Evolutionary conservation across 139 green algal species (phyloP).

Genomic region (Zygnema cylindricum): DNA sequence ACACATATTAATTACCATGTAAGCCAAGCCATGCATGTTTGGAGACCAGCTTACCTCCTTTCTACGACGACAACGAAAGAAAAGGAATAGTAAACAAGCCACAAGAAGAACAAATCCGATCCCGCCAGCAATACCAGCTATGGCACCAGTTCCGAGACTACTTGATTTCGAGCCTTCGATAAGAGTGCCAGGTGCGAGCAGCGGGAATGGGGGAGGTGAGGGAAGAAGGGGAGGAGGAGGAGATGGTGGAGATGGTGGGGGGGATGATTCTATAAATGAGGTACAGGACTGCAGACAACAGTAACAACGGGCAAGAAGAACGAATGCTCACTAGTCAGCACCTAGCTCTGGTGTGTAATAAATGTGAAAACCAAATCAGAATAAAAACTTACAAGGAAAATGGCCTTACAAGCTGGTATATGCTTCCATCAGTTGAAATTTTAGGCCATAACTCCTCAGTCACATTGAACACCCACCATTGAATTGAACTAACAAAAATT

Average conservation of each 20-base stretch:
- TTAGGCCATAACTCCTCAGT: too few species aligned
- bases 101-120: neutral
- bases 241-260: neutral
- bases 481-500: neutral
- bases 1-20: neutral
- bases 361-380: neutral
- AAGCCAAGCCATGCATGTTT: neutral
- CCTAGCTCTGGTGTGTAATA: neutral
- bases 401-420: too few species aligned
- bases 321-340: neutral
- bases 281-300: neutral
- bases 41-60: neutral
- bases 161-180: neutral
- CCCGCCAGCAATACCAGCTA: neutral
- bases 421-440: too few species aligned
- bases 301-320: neutral
- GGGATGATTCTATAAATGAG: neutral
- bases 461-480: neutral
- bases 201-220: neutral
- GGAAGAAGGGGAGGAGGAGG: neutral
- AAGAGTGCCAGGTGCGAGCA: neutral
- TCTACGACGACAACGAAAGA: neutral
- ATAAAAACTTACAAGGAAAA: neutral
- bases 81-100: neutral
- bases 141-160: neutral